These are phyloP conservation scores for Lipomyces sp. DNA, from an alignment of 805 yeast species.

Conservation along the genomic window DNA sequence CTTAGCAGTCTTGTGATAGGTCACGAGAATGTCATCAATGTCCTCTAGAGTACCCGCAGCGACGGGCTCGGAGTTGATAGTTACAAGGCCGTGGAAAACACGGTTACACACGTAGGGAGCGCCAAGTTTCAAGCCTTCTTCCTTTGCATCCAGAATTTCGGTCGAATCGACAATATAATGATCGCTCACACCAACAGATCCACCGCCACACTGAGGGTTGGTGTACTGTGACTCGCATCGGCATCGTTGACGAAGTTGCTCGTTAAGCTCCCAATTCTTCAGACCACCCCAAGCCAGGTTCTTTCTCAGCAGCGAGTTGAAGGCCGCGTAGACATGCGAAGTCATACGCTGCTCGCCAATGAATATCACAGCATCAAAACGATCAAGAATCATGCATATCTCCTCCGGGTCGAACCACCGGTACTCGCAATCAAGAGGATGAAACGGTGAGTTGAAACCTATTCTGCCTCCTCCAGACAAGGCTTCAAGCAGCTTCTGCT, in stretches of 20 bases:
- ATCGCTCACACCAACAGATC: constrained; percentile 28
- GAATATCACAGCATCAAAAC: constrained; percentile 35
- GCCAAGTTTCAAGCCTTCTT: constrained; percentile 27
- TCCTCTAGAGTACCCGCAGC: constrained; percentile 30
- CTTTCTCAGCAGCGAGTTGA: constrained; percentile 36
- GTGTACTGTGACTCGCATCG: constrained; percentile 37
- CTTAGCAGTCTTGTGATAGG: constrained; percentile 37
- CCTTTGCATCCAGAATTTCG: constrained; percentile 37
- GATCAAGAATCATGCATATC: constrained; percentile 36
- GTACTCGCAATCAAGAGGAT: constrained; percentile 33
- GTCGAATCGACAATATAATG: constrained; percentile 36
- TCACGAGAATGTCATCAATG: constrained; percentile 33
- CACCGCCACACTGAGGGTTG: constrained; percentile 35
- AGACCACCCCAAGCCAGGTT: constrained; percentile 37
- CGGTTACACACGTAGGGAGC: constrained; percentile 38
- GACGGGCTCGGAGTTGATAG: constrained; percentile 33
- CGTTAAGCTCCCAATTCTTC: constrained; percentile 37
- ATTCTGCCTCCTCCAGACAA: constrained; percentile 28
- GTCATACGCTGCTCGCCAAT: constrained; percentile 36
- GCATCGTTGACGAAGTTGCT: constrained; percentile 35
- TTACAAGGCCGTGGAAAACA: constrained; percentile 34
- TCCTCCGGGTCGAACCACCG: constrained; percentile 38
- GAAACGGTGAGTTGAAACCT: constrained; percentile 26
- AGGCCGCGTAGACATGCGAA: constrained; percentile 34
- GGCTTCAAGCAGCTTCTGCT: constrained; percentile 26